Evolutionary conservation across 768 basidiomycete species (phyloP).

Genomic region (Trametes cinnabarina): DNA sequence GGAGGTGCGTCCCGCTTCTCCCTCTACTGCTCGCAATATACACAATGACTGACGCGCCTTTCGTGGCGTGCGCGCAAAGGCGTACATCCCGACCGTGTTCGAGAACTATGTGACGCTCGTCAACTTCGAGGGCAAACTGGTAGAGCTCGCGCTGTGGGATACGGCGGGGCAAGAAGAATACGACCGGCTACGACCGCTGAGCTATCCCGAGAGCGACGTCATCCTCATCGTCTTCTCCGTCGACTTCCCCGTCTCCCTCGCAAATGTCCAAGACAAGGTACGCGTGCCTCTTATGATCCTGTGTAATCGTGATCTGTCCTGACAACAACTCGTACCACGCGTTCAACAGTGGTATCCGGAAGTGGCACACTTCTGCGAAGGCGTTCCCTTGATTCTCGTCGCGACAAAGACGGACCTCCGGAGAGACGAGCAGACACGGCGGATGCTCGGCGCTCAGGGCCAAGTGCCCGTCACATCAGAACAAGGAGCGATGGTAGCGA

Average conservation of each 20-base stretch:
- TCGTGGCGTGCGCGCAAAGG: constrained; percentile 45
- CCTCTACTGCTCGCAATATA: no score
- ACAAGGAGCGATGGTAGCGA: constrained; percentile 82
- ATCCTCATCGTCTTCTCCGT: constrained; percentile 94
- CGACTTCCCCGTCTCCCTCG: constrained; percentile 89
- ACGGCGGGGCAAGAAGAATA: constrained; percentile 98
- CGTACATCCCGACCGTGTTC: constrained; percentile 91
- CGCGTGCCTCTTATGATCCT: constrained; percentile 20
- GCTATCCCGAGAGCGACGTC: constrained; percentile 86
- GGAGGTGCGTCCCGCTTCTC: constrained; percentile 76
- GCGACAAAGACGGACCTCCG: constrained; percentile 94
- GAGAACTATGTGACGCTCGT: constrained; percentile 92
- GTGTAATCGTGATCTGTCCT: not conserved
- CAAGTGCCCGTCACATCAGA: constrained; percentile 75
- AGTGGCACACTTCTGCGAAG: constrained; percentile 89
- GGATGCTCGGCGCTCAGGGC: constrained; percentile 89
- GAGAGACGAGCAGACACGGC: constrained; percentile 77
- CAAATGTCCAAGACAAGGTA: constrained; percentile 89
- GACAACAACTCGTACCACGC: not conserved
- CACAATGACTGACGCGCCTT: no score
- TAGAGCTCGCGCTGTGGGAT: constrained; percentile 98
- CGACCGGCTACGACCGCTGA: constrained; percentile 80
- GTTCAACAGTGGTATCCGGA: constrained; percentile 82
- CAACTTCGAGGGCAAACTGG: constrained; percentile 79
- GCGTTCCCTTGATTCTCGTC: constrained; percentile 86